These are phyloP conservation scores for Gossypium sturtianum DNA, from an alignment of 345 rosid species.

Conservation along the genomic window DNA sequence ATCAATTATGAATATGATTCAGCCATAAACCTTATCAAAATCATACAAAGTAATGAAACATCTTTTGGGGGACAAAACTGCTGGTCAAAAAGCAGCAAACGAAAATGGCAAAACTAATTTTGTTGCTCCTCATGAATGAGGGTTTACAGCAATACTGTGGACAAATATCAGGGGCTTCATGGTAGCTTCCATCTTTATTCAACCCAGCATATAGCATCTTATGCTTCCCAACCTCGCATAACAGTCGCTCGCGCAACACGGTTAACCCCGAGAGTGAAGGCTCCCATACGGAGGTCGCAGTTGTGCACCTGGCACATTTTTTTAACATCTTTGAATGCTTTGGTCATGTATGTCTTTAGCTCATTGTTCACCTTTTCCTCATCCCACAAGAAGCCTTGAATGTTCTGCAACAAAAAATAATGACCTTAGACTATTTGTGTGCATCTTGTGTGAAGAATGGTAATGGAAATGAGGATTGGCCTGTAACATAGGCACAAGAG, in stretches of 20 bases:
- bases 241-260: conserved; percentile 88
- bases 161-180: conserved; percentile 7
- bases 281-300: conserved; percentile 97
- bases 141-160: neutral
- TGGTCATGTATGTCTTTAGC: conserved; percentile 73
- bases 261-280: conserved; percentile 92
- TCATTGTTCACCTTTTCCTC: conserved; percentile 53
- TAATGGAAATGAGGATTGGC: no score
- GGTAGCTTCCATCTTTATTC: conserved; percentile 19
- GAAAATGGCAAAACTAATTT: conserved; percentile 6
- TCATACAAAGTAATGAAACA: no score
- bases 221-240: conserved; percentile 93
- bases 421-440: neutral
- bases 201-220: conserved; percentile 13
- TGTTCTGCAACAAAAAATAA: conserved; percentile 45
- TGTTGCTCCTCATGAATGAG: conserved; percentile 12
- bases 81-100: neutral
- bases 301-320: conserved; percentile 78
- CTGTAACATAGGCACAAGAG: neutral
- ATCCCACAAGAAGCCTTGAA: conserved; percentile 61
- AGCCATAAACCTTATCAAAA: no score
- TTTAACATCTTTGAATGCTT: conserved; percentile 72
- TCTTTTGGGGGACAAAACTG: neutral
- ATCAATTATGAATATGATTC: neutral
- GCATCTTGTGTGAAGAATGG: neutral